phyloP scores from a whole-genome alignment of 2,329 filamentous ascomycete genomes.

The Cadophora luteo-olivacea region DNA sequence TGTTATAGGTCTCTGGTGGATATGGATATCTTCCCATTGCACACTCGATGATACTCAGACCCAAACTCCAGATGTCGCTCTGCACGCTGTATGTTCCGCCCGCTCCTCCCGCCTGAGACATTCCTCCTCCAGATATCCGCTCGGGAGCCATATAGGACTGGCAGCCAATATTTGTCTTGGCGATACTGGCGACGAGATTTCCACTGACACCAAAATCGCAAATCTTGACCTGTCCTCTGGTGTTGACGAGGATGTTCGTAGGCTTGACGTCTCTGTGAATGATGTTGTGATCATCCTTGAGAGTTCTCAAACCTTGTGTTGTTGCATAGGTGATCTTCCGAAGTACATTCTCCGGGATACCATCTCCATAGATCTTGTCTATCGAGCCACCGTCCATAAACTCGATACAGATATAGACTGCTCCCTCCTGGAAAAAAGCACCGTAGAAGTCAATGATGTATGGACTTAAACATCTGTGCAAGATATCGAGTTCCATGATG shows the following conservation, averaged over 20 bases:
- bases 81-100: conserved; percentile 96
- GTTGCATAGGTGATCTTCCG: conserved; percentile 91
- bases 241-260: conserved; percentile 96
- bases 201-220: conserved; percentile 98
- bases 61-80: conserved; percentile 97
- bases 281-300: conserved; percentile 99
- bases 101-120: conserved; percentile 72
- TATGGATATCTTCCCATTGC: conserved; percentile 95
- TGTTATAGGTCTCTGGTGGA: conserved; percentile 95
- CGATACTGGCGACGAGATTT: conserved; percentile 95
- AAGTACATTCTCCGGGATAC: conserved; percentile 86
- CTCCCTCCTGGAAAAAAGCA: conserved; percentile 98
- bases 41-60: conserved; percentile 93
- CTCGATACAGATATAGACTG: conserved; percentile 99
- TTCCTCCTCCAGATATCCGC: conserved; percentile 85
- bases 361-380: conserved; percentile 91
- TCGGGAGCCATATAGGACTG: conserved; percentile 99
- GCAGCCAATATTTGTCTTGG: conserved; percentile 98
- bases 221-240: conserved; percentile 90
- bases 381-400: conserved; percentile 99
- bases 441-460: conserved; percentile 99
- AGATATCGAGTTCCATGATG: conserved; percentile 94
- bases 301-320: conserved; percentile 85
- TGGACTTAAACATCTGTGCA: conserved; percentile 92
- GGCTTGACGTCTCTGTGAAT: conserved; percentile 99